Evolutionary conservation across 73 alveolate species (phyloP).

Genomic region (Diophrys appendiculata): DNA sequence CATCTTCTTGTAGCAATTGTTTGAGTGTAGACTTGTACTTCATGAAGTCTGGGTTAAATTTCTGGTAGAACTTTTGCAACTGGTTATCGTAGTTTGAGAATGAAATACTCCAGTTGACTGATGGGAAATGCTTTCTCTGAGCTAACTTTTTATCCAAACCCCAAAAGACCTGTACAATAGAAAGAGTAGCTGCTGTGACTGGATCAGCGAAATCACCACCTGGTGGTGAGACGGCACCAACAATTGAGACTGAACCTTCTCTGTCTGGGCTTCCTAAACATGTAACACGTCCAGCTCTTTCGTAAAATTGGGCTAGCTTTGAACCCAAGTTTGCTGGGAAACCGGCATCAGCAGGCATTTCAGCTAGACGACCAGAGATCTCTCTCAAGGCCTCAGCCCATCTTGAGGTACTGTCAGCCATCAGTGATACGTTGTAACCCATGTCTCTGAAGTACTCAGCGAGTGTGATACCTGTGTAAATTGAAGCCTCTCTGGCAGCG

Average conservation of each 20-base stretch:
- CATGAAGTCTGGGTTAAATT: constrained; percentile 93
- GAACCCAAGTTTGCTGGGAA: constrained; percentile 98
- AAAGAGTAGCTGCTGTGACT: constrained; percentile 96
- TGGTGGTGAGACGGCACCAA: constrained; percentile 93
- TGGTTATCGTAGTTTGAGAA: constrained; percentile 94
- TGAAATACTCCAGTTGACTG: constrained; percentile 97
- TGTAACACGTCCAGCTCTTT: constrained; percentile 98
- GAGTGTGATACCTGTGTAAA: constrained; percentile 96
- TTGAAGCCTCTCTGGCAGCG: constrained; percentile 99
- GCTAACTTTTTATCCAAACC: constrained; percentile 98
- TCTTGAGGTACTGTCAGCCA: constrained; percentile 99
- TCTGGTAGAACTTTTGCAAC: constrained; percentile 85
- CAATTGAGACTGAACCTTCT: constrained; percentile 88
- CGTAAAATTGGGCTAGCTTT: constrained; percentile 96
- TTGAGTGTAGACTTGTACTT: constrained; percentile 86
- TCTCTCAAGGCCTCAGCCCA: constrained; percentile 99
- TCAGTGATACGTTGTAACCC: constrained; percentile 98
- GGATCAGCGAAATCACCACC: constrained; percentile 99
- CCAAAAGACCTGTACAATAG: constrained; percentile 98
- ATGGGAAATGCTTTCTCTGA: constrained; percentile 99
- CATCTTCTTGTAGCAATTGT: constrained; percentile 96
- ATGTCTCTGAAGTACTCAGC: constrained; percentile 99
- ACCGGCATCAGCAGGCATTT: constrained; percentile 99
- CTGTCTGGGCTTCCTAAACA: constrained; percentile 98
- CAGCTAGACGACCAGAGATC: constrained; percentile 99